Base-by-base conservation (phyloP, 2,329 filamentous ascomycete genomes). In the Verruconis gallopava region DNA sequence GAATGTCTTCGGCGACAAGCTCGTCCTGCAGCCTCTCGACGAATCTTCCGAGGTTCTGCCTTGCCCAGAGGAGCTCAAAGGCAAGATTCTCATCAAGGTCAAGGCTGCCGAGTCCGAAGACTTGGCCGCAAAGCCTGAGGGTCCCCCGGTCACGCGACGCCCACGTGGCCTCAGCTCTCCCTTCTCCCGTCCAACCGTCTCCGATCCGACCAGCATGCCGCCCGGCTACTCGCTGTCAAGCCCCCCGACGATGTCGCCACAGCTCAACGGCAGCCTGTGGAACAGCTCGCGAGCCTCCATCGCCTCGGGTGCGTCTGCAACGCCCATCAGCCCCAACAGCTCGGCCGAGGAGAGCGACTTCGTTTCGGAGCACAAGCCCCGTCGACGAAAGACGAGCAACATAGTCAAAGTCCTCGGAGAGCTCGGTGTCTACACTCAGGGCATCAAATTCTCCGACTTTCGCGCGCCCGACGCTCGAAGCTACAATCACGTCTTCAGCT, bases 401-500 rank as follows among this genome's bases (percentile, higher is more conserved):
- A 95, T 94, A 46, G 77, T 81, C 48, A 81, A 80, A 47, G 73
- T 79, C 15, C 73, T 98, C 4, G 89, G 88, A 13, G 81, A 84
- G 28, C 73, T 98, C 6, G 91, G 86, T 20, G 83, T 96, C 3
- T 81, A 81, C 51, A 71, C 74, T n/a, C 70, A 73, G 48, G 77
- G 77, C 18, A 74, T 94, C 59, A 94, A 93, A 57, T 94, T 91
- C 30, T 73, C 75, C 22, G 81, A 84, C 33, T 94, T 94, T 55
- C 76, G 79, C 44, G 73, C 75, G 11, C 67, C 78, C 0, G 84
- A 89, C 47, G 88, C 85, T 51, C 85, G 85, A 63, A 76, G 77
- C 33, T 91, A 78, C 66, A 96, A 96, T 60, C 91, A 98, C 63
- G 84, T 96, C 52, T 88, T 91, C 60, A 96, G 91, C 0, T 86